Evolutionary conservation across 2,329 filamentous ascomycete species (phyloP).

Genomic region (Phaeomoniella chlamydospora): DNA sequence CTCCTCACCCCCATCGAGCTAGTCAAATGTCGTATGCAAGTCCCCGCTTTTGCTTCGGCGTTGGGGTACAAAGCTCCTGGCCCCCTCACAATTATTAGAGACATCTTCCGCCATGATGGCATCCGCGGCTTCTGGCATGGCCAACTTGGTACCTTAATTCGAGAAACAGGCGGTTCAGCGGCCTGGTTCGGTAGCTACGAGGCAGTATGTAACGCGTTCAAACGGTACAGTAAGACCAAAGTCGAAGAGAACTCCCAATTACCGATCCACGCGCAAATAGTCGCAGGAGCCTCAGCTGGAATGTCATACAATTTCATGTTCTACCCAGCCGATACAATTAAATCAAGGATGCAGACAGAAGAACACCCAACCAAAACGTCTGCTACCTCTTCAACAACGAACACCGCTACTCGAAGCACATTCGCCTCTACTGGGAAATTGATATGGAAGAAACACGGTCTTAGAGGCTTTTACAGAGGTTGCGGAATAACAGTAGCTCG

Average conservation of each 20-base stretch:
- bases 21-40: conserved; percentile 97
- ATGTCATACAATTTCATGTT: conserved; percentile 95
- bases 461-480: conserved; percentile 79
- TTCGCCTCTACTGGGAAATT: conserved; percentile 59
- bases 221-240: conserved; percentile 34
- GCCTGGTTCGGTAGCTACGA: conserved; percentile 94
- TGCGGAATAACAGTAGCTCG: conserved; percentile 86
- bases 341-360: conserved; percentile 89
- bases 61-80: conserved; percentile 32
- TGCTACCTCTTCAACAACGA: background rate
- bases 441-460: conserved; percentile 69
- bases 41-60: conserved; percentile 30
- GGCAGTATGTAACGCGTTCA: conserved; percentile 58
- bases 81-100: conserved; percentile 56
- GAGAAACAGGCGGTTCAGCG: conserved; percentile 82
- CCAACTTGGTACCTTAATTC: conserved; percentile 81
- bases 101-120: conserved; percentile 72
- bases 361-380: conserved; percentile 22
- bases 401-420: conserved; percentile 38
- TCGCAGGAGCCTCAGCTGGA: conserved; percentile 75
- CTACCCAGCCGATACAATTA: conserved; percentile 94
- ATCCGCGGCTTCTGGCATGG: conserved; percentile 86
- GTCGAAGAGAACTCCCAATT: conserved; percentile 22
- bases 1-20: conserved; percentile 91
- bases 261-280: conserved; percentile 73